phyloP scores from a whole-genome alignment of 2,329 filamentous ascomycete species.

The Cytospora schulzeri region DNA sequence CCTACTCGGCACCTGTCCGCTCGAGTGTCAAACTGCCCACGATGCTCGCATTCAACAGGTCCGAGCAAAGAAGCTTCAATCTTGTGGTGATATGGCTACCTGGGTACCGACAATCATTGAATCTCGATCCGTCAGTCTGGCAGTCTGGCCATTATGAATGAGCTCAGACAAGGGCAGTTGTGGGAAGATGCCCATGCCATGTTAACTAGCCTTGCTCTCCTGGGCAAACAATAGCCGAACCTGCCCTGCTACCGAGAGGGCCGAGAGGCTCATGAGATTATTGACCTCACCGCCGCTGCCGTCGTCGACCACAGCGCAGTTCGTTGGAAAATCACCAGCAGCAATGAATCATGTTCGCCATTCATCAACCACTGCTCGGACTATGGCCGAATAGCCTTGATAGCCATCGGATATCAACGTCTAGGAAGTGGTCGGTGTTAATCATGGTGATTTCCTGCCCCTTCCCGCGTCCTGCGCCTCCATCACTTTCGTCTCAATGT shows the following conservation, averaged over 20 bases:
- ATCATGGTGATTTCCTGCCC: not conserved
- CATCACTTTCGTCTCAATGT: not conserved
- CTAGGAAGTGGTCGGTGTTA: not conserved
- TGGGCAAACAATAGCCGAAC: not conserved
- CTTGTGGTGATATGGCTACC: not conserved
- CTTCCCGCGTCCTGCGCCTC: slow-evolving; percentile 13
- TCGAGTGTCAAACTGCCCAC: not conserved
- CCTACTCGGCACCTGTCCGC: slow-evolving; percentile 19
- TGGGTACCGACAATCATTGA: too few relatives aligned
- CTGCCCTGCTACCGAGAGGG: not conserved
- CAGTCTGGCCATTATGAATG: slow-evolving; percentile 4
- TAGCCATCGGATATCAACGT: not conserved
- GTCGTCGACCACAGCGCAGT: not conserved
- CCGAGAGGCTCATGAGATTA: not conserved
- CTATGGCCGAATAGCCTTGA: not conserved
- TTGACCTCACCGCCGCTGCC: not conserved
- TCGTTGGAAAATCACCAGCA: not conserved
- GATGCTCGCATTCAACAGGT: not conserved
- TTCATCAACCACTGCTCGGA: not conserved
- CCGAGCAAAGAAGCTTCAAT: not conserved
- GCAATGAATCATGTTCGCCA: not conserved
- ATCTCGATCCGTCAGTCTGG: slow-evolving; percentile 17
- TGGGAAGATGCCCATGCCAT: slow-evolving; percentile 16
- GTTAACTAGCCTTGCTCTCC: not conserved
- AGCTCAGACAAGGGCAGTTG: slow-evolving; percentile 19